Percentiles rank a stretch among this genome's conserved stretches.
These are phyloP conservation scores for Acanthamoeba lenticulata DNA, from an alignment of 208 protist genomes.

Conservation along the genomic window DNA sequence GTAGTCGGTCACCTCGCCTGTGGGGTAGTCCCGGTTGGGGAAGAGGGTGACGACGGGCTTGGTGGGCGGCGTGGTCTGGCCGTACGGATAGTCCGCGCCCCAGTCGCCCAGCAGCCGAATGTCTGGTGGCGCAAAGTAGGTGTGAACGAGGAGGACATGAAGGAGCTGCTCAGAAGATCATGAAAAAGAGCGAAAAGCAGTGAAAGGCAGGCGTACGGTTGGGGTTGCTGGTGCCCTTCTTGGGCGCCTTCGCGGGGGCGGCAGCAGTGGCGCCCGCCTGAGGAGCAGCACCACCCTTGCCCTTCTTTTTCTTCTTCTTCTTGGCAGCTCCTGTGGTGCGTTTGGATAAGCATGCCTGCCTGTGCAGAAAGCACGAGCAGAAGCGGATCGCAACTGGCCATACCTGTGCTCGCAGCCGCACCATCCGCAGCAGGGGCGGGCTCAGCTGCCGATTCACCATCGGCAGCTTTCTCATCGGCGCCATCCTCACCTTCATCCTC, in stretches of 20 bases:
- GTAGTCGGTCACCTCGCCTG: slow-evolving; percentile 92
- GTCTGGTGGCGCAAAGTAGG: too few species aligned
- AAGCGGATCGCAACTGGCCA: too few species aligned
- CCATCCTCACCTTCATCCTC: not conserved
- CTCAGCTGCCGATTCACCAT: too few species aligned
- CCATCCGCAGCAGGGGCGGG: too few species aligned
- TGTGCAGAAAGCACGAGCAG: too few species aligned
- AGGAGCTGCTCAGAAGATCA: too few species aligned
- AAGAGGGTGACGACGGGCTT: slow-evolving; percentile 93
- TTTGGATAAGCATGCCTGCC: too few species aligned
- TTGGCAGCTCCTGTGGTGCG: not conserved
- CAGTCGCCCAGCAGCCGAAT: not conserved
- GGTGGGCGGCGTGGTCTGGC: slow-evolving; percentile 88
- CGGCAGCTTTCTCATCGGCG: not conserved
- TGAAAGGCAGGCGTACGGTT: not conserved
- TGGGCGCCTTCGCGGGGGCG: slow-evolving; percentile 47
- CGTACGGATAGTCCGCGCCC: slow-evolving; percentile 51
- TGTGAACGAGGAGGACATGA: too few species aligned
- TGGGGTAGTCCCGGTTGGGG: slow-evolving; percentile 86
- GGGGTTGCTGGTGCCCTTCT: slow-evolving; percentile 62
- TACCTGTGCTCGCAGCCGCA: too few species aligned
- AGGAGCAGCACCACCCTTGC: too few species aligned
- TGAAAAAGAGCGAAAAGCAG: not conserved
- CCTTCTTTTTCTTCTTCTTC: slow-evolving; percentile 56
- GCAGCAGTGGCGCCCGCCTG: not conserved